phyloP scores from a whole-genome alignment of 306 rosid genomes.

The Inga laurina region DNA sequence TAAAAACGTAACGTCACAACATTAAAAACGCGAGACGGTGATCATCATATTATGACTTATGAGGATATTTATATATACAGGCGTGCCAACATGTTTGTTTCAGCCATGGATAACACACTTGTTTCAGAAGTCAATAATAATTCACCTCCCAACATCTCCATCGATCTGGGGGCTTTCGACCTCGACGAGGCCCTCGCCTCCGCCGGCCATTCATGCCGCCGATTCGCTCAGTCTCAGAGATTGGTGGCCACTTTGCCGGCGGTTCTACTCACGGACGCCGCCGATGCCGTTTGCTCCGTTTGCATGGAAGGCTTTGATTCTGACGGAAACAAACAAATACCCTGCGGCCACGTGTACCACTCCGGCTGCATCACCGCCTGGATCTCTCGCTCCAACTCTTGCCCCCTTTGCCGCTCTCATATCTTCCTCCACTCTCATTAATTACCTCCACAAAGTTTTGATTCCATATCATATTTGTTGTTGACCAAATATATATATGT shows the following conservation, averaged over 20 bases:
- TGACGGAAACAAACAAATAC: constrained; percentile 41
- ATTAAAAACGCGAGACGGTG: not conserved
- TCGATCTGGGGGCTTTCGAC: constrained; percentile 42
- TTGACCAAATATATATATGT: too few species aligned
- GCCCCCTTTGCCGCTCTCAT: constrained; percentile 75
- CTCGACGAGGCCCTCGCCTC: constrained; percentile 53
- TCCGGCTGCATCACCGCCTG: constrained; percentile 60
- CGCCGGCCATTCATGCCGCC: constrained; percentile 25
- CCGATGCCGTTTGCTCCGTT: constrained; percentile 49
- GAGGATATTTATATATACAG: not conserved
- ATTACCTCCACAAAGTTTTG: not conserved
- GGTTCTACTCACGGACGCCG: not conserved
- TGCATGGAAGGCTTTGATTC: not conserved
- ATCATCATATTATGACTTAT: not conserved
- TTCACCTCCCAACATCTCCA: not conserved
- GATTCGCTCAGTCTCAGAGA: constrained; percentile 2
- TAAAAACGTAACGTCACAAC: not conserved
- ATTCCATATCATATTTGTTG: not conserved
- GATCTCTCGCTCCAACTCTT: constrained; percentile 55
- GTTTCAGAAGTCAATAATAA: not conserved
- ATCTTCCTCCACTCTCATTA: not conserved
- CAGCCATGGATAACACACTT: constrained; percentile 7
- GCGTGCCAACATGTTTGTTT: not conserved
- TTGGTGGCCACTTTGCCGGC: constrained; percentile 36
- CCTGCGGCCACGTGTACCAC: constrained; percentile 74